Percentiles rank a stretch among this genome's conserved stretches.
Evolutionary conservation across 768 basidiomycete genomes (phyloP).

Genomic region (Dacryopinax primogenitus): DNA sequence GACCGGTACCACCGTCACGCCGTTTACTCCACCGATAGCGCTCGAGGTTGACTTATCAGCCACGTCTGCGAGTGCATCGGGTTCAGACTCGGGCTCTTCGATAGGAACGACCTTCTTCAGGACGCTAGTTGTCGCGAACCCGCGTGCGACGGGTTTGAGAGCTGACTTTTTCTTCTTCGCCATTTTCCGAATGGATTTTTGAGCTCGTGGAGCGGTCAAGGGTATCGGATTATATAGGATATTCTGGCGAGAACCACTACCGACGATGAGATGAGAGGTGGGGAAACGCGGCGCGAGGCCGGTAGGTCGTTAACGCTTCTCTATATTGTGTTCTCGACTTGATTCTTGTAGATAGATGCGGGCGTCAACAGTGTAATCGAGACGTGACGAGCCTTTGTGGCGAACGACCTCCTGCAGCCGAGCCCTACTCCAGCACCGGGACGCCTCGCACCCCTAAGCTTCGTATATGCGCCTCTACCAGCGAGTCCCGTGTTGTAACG

Average conservation of each 20-base stretch:
- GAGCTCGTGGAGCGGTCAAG: background rate
- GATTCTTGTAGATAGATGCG: background rate
- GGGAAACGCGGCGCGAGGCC: background rate
- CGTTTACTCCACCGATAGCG: conserved; percentile 16
- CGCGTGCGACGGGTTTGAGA: conserved; percentile 57
- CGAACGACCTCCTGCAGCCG: background rate
- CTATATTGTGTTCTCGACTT: background rate
- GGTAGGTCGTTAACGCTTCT: background rate
- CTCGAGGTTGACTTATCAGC: background rate
- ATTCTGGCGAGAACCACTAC: background rate
- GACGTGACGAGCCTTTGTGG: background rate
- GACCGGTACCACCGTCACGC: conserved; percentile 26
- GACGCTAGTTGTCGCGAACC: conserved; percentile 70
- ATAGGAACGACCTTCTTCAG: conserved; percentile 46
- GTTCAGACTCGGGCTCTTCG: conserved; percentile 6
- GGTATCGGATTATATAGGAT: background rate
- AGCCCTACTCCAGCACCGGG: background rate
- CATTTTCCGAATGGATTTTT: conserved; percentile 32
- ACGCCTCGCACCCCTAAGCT: background rate
- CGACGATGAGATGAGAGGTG: background rate
- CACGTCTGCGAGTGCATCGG: conserved; percentile 5
- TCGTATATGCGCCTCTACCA: conserved; percentile 1
- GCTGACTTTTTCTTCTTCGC: conserved; percentile 79
- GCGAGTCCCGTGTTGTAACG: background rate
- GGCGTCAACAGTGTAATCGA: background rate